These are phyloP conservation scores for Benincasa hispida DNA, from an alignment of 306 rosid genomes.

Conservation along the genomic window DNA sequence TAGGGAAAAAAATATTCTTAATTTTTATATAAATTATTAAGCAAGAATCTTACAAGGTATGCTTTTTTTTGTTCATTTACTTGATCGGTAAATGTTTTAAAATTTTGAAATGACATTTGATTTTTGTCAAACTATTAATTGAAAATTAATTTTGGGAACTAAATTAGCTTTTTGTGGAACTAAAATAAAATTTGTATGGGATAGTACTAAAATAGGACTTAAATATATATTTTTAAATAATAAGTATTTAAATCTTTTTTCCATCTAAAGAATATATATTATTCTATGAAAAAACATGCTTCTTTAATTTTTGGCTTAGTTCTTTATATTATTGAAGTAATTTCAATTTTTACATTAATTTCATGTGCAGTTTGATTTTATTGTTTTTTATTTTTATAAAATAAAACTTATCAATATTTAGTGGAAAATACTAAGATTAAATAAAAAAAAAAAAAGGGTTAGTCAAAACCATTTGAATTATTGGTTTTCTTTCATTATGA, in stretches of 20 bases:
- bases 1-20: no score
- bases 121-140: background rate
- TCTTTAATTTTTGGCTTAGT: background rate
- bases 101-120: background rate
- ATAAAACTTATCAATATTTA: background rate
- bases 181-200: background rate
- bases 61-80: no score
- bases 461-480: no score
- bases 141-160: background rate
- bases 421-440: background rate
- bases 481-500: background rate
- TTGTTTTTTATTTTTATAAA: background rate
- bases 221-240: no score
- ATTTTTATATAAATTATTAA: no score
- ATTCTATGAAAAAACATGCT: no score
- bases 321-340: background rate
- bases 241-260: no score
- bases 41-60: no score
- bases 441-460: background rate
- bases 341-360: background rate
- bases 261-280: no score
- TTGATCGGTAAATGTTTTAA: background rate
- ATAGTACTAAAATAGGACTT: background rate
- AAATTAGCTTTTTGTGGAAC: background rate
- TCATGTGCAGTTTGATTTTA: background rate